Base-by-base conservation (phyloP, 305 asterid genomes). In the Fraxinus paxiana region DNA sequence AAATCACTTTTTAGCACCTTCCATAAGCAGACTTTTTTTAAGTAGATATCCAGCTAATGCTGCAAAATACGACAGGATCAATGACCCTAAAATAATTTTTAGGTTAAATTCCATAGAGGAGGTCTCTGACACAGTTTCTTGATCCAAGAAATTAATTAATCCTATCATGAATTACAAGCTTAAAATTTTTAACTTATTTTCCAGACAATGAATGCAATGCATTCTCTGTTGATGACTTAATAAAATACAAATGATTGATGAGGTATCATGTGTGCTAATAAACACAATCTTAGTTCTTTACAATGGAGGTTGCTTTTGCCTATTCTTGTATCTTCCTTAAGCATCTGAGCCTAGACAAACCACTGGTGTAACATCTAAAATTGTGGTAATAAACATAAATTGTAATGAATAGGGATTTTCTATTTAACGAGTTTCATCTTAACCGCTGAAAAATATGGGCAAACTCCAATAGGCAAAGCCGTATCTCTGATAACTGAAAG, bases 401-500 rank as follows among this genome's bases (percentile, higher is more conserved):
- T 17, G 3, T 7, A 54, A 54, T 54, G 12, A n/a, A 54, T n/a
- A 15, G 65, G 65, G 26, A 54, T 6, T 17, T 54, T 6, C 10
- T 18, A 18, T 6, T 56, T 6, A 51, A 56, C 0, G 2, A 8
- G 34, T 17, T 31, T 13, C 73, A 74, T 65, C 5, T 70, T 18
- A 81, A 76, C 77, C 43, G 43, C 20, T 18, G 4, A 35, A 12
- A 7, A 13, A 31, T 30, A 67, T 22, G 41, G 48, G 12, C 59
- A 82, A 73, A 76, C 59, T 18, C 12, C 79, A 79, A 33, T 20
- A 75, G 8, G 73, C 31, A 75, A 59, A 41, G 51, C n/a, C 10
- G 51, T 2, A 26, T 9, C 2, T 24, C 6, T 65, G 2, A 26
- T 17, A 3, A 65, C 10, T n/a, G 28, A 82, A 69, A 81, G 48